Conservation (phyloP, 805 yeast genomes). For the Clavispora carvajalis region DNA sequence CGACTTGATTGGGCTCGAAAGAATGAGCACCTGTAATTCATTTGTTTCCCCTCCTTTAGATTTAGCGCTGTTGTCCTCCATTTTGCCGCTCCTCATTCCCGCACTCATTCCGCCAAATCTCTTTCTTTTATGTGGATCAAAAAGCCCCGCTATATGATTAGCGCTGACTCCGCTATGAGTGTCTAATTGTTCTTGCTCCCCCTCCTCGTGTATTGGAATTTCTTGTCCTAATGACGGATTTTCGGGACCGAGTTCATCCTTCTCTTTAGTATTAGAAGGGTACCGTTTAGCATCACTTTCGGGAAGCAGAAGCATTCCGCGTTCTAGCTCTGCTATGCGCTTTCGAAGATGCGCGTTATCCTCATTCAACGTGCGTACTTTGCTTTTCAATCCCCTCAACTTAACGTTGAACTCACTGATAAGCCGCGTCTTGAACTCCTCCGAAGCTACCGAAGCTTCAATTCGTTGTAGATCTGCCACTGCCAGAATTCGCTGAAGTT, state of each 20-base stretch:
- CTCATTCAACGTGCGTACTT: conserved; percentile 4
- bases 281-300: not conserved
- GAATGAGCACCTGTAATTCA: conserved; percentile 2
- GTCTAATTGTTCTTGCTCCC: too few species aligned
- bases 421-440: conserved; percentile 7
- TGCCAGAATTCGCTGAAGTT: conserved; percentile 8
- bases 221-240: too few species aligned
- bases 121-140: too few species aligned
- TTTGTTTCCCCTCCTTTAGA: too few species aligned
- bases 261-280: not conserved
- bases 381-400: conserved; percentile 9
- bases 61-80: too few species aligned
- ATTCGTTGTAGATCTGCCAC: conserved; percentile 5
- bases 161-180: too few species aligned
- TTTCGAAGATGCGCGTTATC: conserved; percentile 8
- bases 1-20: conserved; percentile 13
- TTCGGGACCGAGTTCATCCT: not conserved
- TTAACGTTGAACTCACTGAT: conserved; percentile 14
- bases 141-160: too few species aligned
- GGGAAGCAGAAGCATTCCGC: not conserved
- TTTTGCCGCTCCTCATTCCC: too few species aligned
- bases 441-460: conserved; percentile 2
- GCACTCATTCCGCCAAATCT: too few species aligned
- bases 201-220: too few species aligned
- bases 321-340: conserved; percentile 1